Evolutionary conservation across 176 grass and related monocot genomes (phyloP).

Genomic region (Coix lacrymajobi): DNA sequence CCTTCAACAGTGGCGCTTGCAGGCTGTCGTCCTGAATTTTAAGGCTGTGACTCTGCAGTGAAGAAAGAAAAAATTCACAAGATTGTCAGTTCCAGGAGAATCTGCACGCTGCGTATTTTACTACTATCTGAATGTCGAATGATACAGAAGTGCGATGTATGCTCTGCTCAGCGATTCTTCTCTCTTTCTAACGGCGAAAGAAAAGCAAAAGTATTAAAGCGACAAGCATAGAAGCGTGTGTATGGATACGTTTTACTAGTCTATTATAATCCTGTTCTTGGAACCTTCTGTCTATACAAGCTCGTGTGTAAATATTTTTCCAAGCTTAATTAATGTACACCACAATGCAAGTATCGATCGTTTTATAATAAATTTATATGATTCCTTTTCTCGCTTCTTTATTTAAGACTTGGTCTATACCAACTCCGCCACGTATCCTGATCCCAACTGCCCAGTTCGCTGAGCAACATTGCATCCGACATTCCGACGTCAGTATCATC

Average conservation of each 20-base stretch:
- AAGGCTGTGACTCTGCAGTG: conserved; percentile 10
- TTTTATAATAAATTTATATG: neutral
- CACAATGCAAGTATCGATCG: neutral
- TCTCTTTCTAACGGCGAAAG: neutral
- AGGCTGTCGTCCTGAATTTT: conserved; percentile 13
- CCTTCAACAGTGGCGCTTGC: conserved; percentile 29
- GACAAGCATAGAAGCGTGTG: neutral
- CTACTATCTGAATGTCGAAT: neutral
- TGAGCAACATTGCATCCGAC: neutral
- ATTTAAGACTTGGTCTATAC: neutral
- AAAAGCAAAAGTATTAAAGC: neutral
- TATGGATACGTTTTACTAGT: neutral
- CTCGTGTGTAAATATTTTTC: neutral
- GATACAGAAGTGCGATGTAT: neutral
- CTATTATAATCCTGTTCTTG: neutral
- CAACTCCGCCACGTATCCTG: neutral
- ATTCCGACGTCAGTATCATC: neutral
- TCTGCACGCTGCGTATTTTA: neutral
- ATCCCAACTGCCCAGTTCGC: neutral
- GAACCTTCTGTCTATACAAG: neutral
- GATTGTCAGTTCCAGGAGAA: neutral
- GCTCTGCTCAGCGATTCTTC: neutral
- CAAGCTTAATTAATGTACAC: neutral
- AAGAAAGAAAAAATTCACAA: neutral
- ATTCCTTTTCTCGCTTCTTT: no score